A percentile compares a stretch with the other conserved stretches of the same genome.
These are phyloP conservation scores for Stramenopiles sp. DNA, from an alignment of 352 stramenopile genomes.

Conservation along the genomic window DNA sequence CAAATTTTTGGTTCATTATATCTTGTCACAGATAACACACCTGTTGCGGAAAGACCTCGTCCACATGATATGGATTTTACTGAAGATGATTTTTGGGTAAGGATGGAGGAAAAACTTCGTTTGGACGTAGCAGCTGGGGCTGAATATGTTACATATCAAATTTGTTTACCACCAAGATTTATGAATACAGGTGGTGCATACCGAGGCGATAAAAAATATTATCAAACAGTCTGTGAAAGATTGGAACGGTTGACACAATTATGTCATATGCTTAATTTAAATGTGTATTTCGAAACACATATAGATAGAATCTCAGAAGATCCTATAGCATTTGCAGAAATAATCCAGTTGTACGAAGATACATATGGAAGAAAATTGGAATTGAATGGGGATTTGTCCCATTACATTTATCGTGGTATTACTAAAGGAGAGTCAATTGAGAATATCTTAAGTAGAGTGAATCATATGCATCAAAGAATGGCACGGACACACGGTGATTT, in stretches of 20 bases:
- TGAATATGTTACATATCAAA: constrained; percentile 5
- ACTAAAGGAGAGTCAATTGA: neutral
- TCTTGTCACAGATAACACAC: neutral
- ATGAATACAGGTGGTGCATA: constrained; percentile 1
- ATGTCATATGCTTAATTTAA: neutral
- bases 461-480: constrained; percentile 8
- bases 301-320: neutral
- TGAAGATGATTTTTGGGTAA: neutral
- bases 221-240: neutral
- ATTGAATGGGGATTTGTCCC: neutral
- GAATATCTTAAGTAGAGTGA: neutral
- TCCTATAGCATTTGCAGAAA: neutral
- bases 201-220: neutral
- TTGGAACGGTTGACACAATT: neutral
- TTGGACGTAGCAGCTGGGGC: neutral
- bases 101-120: neutral
- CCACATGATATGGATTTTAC: neutral
- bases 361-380: neutral
- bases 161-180: neutral
- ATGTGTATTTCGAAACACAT: constrained; percentile 3
- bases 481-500: neutral
- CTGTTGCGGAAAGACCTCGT: neutral
- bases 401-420: neutral
- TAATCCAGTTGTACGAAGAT: neutral
- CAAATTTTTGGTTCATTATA: neutral